Evolutionary conservation across 139 green algal species (phyloP).

Genomic region (Chlamydomonas eustigma): DNA sequence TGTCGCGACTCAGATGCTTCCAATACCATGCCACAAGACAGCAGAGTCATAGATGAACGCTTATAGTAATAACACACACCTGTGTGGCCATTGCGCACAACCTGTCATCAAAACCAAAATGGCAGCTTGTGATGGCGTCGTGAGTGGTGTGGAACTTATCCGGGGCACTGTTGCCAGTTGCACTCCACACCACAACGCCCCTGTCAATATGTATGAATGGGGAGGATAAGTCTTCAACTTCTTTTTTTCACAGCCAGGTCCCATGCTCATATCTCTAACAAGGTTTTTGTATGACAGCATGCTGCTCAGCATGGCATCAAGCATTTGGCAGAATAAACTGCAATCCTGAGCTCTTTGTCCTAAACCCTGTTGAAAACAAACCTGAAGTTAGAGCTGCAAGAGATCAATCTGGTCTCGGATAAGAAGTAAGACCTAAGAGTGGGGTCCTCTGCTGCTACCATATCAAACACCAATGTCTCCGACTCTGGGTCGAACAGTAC

Average conservation of each 20-base stretch:
- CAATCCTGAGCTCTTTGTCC: neutral
- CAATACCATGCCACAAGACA: neutral
- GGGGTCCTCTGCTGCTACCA: slow-evolving; percentile 37
- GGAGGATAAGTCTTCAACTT: too few species aligned
- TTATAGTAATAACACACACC: slow-evolving; percentile 6
- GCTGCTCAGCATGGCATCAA: neutral
- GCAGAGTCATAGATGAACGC: slow-evolving; percentile 7
- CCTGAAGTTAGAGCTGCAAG: slow-evolving; percentile 23
- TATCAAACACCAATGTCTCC: slow-evolving; percentile 43
- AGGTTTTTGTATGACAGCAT: too few species aligned
- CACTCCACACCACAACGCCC: slow-evolving; percentile 36
- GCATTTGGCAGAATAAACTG: neutral
- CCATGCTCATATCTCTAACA: neutral
- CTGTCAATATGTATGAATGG: too few species aligned
- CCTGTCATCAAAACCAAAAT: slow-evolving; percentile 38
- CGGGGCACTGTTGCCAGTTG: slow-evolving; percentile 27
- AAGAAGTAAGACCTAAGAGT: slow-evolving; percentile 38
- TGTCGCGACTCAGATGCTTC: neutral
- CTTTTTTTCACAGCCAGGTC: neutral
- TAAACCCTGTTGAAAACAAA: neutral
- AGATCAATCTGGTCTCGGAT: slow-evolving; percentile 29
- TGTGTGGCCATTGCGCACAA: slow-evolving; percentile 42
- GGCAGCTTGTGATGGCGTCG: slow-evolving; percentile 45
- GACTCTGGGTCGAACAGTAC: slow-evolving; percentile 47
- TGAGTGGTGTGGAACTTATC: slow-evolving; percentile 55